These are phyloP conservation scores for Globisporangium spiculum DNA, from an alignment of 352 stramenopile species.

Conservation along the genomic window DNA sequence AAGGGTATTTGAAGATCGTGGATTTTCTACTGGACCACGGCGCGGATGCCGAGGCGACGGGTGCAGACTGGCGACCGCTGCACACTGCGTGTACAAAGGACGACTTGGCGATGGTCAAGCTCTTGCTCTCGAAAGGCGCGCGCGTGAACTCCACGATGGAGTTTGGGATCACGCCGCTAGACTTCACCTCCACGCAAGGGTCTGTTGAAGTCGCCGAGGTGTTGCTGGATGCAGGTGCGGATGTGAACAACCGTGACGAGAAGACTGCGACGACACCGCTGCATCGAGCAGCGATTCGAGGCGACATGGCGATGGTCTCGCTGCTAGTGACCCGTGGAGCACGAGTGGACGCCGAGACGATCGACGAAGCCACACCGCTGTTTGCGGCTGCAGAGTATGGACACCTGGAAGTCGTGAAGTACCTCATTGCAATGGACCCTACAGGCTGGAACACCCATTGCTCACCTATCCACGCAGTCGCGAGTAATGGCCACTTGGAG, in stretches of 20 bases:
- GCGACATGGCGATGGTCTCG: conserved; percentile 11
- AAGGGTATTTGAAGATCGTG: conserved; percentile 12
- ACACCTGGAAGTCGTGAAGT: conserved; percentile 16
- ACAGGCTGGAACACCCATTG: conserved; percentile 3
- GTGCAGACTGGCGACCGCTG: conserved; percentile 17
- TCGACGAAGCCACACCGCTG: conserved; percentile 14
- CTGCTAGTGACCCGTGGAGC: conserved; percentile 14
- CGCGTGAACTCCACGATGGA: conserved; percentile 16
- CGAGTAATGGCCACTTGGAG: conserved; percentile 20
- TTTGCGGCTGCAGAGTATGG: conserved; percentile 19
- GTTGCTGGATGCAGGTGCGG: conserved; percentile 17
- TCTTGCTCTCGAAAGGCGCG: conserved; percentile 17
- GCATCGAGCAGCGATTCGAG: conserved; percentile 18
- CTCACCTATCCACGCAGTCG: conserved; percentile 18
- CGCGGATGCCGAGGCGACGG: conserved; percentile 12
- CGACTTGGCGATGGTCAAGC: conserved; percentile 16
- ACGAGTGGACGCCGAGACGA: conserved; percentile 13
- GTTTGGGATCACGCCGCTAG: conserved; percentile 19
- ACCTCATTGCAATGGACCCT: conserved; percentile 13
- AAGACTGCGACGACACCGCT: conserved; percentile 20
- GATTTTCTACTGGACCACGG: conserved; percentile 15
- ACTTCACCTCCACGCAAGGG: conserved; percentile 13
- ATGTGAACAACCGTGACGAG: conserved; percentile 19
- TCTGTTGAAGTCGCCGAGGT: conserved; percentile 14
- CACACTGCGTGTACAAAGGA: conserved; percentile 18